Evolutionary conservation across 371 early-diverging fungal species (phyloP), one percentile per base, ranked within the genome.

Genomic region (Mucor ambiguus): DNA sequence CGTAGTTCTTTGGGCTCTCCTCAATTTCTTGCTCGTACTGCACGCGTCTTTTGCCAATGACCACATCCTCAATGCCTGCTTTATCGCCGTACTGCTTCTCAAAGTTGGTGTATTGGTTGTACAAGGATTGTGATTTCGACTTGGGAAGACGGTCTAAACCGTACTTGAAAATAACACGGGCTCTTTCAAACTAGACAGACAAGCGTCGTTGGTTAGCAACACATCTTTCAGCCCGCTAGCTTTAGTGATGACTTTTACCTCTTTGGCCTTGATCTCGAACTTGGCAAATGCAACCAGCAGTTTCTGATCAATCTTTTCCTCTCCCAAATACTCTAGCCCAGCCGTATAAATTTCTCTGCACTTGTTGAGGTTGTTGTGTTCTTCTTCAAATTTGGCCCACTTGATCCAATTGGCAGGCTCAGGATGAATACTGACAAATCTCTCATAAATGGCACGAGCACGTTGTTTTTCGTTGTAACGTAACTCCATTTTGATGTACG

Each of bases 361-460:
- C 66, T 85, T 89, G 32, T 95, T 92, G 26, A 87, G 67, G 49
- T 89, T 83, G 22, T 88, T 88, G 41, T 89, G 85, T 8, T 87
- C 85, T 73, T 97, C 98, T 78, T 98, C 99, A 78, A 96, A 97
- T 74, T 89, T 90, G 9, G 96, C 91, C 95, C 95, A 98, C 70
- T 93, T 92, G 59, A 98, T 84, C 98, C 98, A 96, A 75, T 96
- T 92, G 60, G 94, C 92, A n/a, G 97, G 90, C 24, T 95, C 89
- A 2, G 98, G 97, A 70, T 96, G 95, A 37, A 93, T 85, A 64
- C 87, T 83, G 20, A 96, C 96, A 67, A 97, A 93, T 18, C 98
- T 82, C 68, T 91, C 90, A 75, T 90, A 95, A 16, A 98, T 78
- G 4, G 78, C 82, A 9, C 96, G 84, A 8, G 94, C 97, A 12